Conservation (phyloP, 768 basidiomycete species). For the Hypsizygus marmoreus region DNA sequence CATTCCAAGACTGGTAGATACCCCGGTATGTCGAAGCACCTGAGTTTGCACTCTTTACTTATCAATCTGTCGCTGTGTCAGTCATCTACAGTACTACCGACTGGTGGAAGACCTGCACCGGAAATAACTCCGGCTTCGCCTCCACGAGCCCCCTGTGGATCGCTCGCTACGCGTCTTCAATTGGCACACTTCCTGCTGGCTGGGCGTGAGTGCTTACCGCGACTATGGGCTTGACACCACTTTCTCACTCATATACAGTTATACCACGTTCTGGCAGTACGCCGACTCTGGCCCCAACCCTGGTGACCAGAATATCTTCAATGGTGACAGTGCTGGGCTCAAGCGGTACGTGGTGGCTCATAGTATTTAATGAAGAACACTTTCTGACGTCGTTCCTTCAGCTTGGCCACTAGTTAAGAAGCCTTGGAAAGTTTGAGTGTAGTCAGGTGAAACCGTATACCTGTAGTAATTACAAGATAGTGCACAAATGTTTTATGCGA, state of each 20-base stretch:
- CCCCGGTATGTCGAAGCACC: slow-evolving; percentile 34
- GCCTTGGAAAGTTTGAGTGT: too few relatives aligned
- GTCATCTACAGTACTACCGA: slow-evolving; percentile 65
- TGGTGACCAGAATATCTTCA: slow-evolving; percentile 60
- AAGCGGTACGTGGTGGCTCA: slow-evolving; percentile 29
- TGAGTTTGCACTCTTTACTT: not conserved
- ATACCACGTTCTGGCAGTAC: slow-evolving; percentile 63
- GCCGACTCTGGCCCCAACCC: slow-evolving; percentile 55
- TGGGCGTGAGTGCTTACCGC: slow-evolving; percentile 41
- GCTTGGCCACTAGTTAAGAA: too few relatives aligned
- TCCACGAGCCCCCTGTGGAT: slow-evolving; percentile 62
- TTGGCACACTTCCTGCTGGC: slow-evolving; percentile 61
- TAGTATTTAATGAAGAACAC: not conserved
- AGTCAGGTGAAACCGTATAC: too few relatives aligned
- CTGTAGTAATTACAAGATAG: too few relatives aligned
- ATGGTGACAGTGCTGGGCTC: slow-evolving; percentile 49
- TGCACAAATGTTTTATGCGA: too few relatives aligned
- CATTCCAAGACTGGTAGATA: slow-evolving; percentile 45
- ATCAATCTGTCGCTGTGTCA: slow-evolving; percentile 11
- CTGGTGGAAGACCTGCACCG: slow-evolving; percentile 73
- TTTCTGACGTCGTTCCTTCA: too few relatives aligned
- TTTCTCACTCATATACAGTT: slow-evolving; percentile 26
- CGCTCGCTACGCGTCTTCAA: slow-evolving; percentile 49
- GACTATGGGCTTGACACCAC: not conserved
- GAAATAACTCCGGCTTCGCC: slow-evolving; percentile 53